Evolutionary conservation across 768 basidiomycete genomes (phyloP).

Genomic region (Tricholoma sp.): DNA sequence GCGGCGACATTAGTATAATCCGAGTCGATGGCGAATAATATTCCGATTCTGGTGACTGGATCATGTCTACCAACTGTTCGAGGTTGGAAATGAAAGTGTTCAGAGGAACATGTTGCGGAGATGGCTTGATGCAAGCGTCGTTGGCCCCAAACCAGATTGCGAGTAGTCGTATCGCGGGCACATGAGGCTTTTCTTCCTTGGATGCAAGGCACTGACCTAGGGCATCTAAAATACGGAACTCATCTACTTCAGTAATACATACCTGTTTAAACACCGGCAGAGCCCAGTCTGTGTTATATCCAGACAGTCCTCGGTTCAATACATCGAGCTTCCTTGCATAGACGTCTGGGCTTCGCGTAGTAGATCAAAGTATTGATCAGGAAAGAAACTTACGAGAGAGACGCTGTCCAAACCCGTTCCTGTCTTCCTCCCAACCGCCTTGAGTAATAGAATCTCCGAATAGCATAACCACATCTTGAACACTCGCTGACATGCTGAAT

Average conservation of each 20-base stretch:
- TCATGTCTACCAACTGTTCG: conserved; percentile 51
- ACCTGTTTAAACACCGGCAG: conserved; percentile 78
- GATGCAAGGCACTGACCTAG: conserved; percentile 53
- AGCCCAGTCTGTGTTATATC: conserved; percentile 87
- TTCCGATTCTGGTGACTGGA: conserved; percentile 56
- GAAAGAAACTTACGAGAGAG: conserved; percentile 50
- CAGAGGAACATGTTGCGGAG: conserved; percentile 74
- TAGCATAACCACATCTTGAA: conserved; percentile 66
- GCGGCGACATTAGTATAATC: conserved; percentile 80
- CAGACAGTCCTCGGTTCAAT: conserved; percentile 77
- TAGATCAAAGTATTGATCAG: neutral
- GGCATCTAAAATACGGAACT: neutral
- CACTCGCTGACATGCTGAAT: conserved; percentile 46
- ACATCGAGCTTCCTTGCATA: conserved; percentile 84
- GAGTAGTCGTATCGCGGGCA: conserved; percentile 65
- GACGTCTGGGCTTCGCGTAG: conserved; percentile 39
- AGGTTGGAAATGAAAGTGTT: conserved; percentile 62
- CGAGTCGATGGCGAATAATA: conserved; percentile 68
- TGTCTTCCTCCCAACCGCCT: conserved; percentile 46
- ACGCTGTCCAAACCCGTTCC: conserved; percentile 60
- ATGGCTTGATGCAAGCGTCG: conserved; percentile 66
- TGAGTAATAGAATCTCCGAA: conserved; percentile 85
- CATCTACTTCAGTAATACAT: conserved; percentile 7
- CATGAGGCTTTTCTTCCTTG: conserved; percentile 36
- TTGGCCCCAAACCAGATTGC: conserved; percentile 91